Conservation (phyloP, 2,329 filamentous ascomycete genomes). For the Cucurbitaria berberidis region DNA sequence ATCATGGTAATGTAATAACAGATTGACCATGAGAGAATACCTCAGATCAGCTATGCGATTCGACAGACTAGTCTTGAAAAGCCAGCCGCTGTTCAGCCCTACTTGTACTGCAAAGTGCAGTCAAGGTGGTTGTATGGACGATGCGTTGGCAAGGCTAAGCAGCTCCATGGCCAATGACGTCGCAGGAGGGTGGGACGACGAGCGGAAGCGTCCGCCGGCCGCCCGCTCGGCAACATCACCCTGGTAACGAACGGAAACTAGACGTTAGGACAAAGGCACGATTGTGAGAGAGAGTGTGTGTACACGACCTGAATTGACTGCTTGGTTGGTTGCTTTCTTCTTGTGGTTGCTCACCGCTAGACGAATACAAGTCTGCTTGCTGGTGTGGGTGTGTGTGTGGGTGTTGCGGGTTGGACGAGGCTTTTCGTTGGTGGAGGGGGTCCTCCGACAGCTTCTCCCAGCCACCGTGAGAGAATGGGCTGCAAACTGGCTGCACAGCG, state of each 20-base stretch:
- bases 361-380: too few species aligned
- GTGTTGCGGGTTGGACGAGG: background rate
- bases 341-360: background rate
- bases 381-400: background rate
- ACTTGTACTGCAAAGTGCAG: constrained; percentile 8
- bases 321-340: too few species aligned
- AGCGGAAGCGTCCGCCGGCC: background rate
- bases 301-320: background rate
- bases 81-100: constrained; percentile 16
- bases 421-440: background rate
- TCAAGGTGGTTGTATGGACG: constrained; percentile 19
- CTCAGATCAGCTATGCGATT: constrained; percentile 14
- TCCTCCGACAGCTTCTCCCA: constrained; percentile 3
- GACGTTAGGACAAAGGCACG: background rate
- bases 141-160: constrained; percentile 36
- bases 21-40: background rate
- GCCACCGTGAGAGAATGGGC: constrained; percentile 3
- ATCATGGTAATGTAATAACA: too few species aligned
- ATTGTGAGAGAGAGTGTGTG: too few species aligned
- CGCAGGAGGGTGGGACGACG: background rate
- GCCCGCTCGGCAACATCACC: constrained; percentile 1
- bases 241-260: constrained; percentile 2
- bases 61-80: constrained; percentile 7
- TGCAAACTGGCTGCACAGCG: constrained; percentile 14
- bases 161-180: background rate